Percentiles rank a stretch among this genome's conserved stretches.
Conservation (phyloP, 1,139 yeast species). For the Saccharomyces hybrid region DNA sequence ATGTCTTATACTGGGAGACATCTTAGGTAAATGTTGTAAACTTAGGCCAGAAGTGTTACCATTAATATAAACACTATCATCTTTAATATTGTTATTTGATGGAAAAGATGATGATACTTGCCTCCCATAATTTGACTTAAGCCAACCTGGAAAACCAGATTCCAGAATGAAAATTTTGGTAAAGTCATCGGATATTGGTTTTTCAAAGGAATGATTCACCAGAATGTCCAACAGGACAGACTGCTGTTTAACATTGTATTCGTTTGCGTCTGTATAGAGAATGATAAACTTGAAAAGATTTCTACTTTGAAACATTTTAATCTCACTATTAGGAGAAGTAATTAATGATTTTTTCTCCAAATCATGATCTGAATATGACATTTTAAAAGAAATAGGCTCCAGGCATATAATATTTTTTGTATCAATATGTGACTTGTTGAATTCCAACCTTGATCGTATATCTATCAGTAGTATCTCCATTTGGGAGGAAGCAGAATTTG, state of each 20-base stretch:
- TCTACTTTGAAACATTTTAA: conserved; percentile 43
- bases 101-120: neutral
- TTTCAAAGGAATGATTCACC: conserved; percentile 23
- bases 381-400: conserved; percentile 53
- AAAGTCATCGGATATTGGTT: conserved; percentile 14
- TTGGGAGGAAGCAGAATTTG: neutral
- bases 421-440: conserved; percentile 51
- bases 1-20: conserved; percentile 12
- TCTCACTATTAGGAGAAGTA: conserved; percentile 48
- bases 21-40: conserved; percentile 19
- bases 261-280: conserved; percentile 41
- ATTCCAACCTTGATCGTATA: conserved; percentile 52
- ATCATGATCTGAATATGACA: conserved; percentile 46
- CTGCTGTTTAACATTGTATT: conserved; percentile 17
- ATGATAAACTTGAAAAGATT: conserved; percentile 53
- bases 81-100: conserved; percentile 5
- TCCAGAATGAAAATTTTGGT: conserved; percentile 16
- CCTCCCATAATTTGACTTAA: conserved; percentile 7
- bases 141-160: conserved; percentile 23
- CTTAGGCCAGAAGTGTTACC: conserved; percentile 22
- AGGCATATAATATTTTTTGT: conserved; percentile 51
- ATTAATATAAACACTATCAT: conserved; percentile 18
- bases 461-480: conserved; percentile 48
- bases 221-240: conserved; percentile 17
- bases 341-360: conserved; percentile 50